Percentiles rank a stretch among this genome's conserved stretches.
Evolutionary conservation across 495 filamentous ascomycete genomes (phyloP).

Genomic region (Cetradonia linearis): DNA sequence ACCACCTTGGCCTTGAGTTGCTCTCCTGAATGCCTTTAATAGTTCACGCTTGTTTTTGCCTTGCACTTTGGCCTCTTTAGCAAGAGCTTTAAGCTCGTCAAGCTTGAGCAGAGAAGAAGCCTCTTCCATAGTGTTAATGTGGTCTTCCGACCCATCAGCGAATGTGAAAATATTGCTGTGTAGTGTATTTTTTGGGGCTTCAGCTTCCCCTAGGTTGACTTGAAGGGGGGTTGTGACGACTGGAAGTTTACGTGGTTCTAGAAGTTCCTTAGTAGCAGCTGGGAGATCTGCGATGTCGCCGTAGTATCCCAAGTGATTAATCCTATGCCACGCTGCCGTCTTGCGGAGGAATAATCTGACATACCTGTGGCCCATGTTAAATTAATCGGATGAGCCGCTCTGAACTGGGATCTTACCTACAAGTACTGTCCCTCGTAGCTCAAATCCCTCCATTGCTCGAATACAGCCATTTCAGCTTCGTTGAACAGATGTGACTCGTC

Average conservation of each 20-base stretch:
- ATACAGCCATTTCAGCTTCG: constrained; percentile 66
- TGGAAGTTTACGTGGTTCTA: constrained; percentile 33
- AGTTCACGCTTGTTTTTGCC: constrained; percentile 86
- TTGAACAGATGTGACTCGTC: constrained; percentile 86
- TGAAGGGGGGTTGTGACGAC: constrained; percentile 28
- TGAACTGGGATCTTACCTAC: constrained; percentile 39
- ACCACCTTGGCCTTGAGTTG: constrained; percentile 62
- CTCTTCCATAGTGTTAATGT: constrained; percentile 74
- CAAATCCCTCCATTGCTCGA: constrained; percentile 61
- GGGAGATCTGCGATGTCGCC: constrained; percentile 70
- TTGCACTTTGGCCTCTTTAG: constrained; percentile 76
- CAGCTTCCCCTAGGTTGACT: constrained; percentile 38
- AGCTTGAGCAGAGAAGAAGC: constrained; percentile 68
- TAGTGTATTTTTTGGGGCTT: constrained; percentile 37
- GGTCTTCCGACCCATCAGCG: constrained; percentile 62
- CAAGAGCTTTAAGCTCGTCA: constrained; percentile 76
- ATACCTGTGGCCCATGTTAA: constrained; percentile 45
- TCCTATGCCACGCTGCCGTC: constrained; percentile 86
- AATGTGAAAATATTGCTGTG: constrained; percentile 55
- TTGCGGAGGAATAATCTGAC: constrained; percentile 91
- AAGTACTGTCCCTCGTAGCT: constrained; percentile 85
- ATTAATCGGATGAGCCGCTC: background rate
- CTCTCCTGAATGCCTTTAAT: constrained; percentile 55
- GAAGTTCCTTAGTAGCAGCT: constrained; percentile 51
- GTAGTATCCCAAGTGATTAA: constrained; percentile 64